A percentile compares a stretch with the other conserved stretches of the same genome.
These are phyloP conservation scores for Diaporthe sp. DNA, from an alignment of 2,329 filamentous ascomycete genomes.

Conservation along the genomic window DNA sequence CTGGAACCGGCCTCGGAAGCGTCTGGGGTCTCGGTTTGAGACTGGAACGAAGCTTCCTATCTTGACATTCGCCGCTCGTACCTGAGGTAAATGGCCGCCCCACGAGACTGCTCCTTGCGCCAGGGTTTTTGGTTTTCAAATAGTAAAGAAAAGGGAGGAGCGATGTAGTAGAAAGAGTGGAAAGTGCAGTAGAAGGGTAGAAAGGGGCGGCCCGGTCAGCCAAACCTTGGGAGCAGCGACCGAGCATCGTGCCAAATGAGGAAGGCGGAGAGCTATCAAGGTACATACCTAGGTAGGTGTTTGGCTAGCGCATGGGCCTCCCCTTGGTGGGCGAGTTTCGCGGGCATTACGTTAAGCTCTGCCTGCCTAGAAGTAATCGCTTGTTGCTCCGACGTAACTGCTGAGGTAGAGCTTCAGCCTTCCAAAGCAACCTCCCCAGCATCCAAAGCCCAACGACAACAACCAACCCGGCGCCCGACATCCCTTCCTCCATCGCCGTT, in stretches of 20 bases:
- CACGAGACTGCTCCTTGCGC: not conserved
- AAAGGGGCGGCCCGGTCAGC: conserved; percentile 27
- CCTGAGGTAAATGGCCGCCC: not conserved
- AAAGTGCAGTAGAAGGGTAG: conserved; percentile 9
- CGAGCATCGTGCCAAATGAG: conserved; percentile 12
- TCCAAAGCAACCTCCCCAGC: conserved; percentile 19
- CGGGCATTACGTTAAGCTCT: conserved; percentile 38
- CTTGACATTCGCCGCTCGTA: not conserved
- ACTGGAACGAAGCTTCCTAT: not conserved
- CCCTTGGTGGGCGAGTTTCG: not conserved
- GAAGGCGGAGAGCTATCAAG: conserved; percentile 28
- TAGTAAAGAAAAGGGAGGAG: not conserved
- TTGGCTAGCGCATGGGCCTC: conserved; percentile 1
- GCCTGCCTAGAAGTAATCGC: conserved; percentile 27
- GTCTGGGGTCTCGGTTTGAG: not conserved
- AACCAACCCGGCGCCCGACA: not conserved
- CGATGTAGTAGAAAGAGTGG: not conserved
- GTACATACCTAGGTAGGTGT: conserved; percentile 12
- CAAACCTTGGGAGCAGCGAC: not conserved
- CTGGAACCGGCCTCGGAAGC: not conserved
- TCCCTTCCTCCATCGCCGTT: not conserved
- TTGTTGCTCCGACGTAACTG: too few relatives aligned
- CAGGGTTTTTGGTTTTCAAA: not conserved
- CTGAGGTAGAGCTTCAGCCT: too few relatives aligned
- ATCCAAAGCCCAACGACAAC: conserved; percentile 20